phyloP scores from a whole-genome alignment of 23 red algal genomes.

The Gracilaria caudata region DNA sequence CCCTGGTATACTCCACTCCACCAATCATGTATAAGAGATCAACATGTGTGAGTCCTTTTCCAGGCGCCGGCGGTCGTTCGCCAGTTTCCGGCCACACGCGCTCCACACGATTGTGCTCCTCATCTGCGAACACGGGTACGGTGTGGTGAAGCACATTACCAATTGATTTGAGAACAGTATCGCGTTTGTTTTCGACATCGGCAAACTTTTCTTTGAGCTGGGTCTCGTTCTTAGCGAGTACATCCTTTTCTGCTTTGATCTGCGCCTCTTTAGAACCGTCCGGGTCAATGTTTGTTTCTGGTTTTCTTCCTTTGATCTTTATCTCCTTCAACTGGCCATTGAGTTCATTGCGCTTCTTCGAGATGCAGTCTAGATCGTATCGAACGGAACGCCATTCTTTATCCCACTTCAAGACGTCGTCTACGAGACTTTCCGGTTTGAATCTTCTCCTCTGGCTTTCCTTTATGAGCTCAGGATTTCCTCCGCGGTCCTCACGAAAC shows the following conservation, averaged over 20 bases:
- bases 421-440: slow-evolving; percentile 72
- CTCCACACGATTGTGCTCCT: slow-evolving; percentile 89
- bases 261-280: slow-evolving; percentile 62
- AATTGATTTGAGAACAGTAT: slow-evolving; percentile 72
- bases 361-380: slow-evolving; percentile 75
- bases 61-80: slow-evolving; percentile 49
- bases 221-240: slow-evolving; percentile 37
- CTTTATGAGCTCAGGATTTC: slow-evolving; percentile 87
- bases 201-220: slow-evolving; percentile 52
- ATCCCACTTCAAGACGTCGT: slow-evolving; percentile 85
- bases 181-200: slow-evolving; percentile 71
- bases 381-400: slow-evolving; percentile 75
- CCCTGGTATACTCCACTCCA: slow-evolving; percentile 93
- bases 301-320: slow-evolving; percentile 76
- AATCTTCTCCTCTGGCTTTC: slow-evolving; percentile 93
- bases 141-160: slow-evolving; percentile 93
- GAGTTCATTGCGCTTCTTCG: slow-evolving; percentile 70
- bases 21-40: slow-evolving; percentile 95
- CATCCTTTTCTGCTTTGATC: slow-evolving; percentile 67
- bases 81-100: slow-evolving; percentile 79
- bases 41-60: slow-evolving; percentile 83
- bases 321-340: slow-evolving; percentile 81
- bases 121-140: slow-evolving; percentile 80
- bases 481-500: slow-evolving; percentile 93
- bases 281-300: slow-evolving; percentile 51